Evolutionary conservation across 371 early-diverging fungal species (phyloP).

Genomic region (Actinomucor elegans): DNA sequence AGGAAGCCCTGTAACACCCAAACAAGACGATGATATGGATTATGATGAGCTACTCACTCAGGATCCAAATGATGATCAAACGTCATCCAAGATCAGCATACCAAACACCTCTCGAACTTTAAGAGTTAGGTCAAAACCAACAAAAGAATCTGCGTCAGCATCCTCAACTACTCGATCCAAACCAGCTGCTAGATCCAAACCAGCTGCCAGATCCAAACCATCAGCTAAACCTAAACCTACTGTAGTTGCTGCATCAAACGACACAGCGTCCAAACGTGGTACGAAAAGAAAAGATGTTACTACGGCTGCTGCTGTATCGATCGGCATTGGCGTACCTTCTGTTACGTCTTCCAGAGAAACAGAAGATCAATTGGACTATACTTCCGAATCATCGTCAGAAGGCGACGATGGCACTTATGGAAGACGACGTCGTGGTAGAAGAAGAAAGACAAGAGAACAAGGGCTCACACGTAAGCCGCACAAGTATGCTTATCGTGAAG

Average conservation of each 20-base stretch:
- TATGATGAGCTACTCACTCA: neutral
- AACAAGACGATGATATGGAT: neutral
- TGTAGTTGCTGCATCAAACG: too few relatives aligned
- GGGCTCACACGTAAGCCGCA: neutral
- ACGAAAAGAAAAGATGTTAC: neutral
- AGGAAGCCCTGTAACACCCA: constrained; percentile 3
- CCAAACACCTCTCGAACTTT: too few relatives aligned
- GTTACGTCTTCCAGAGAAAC: neutral
- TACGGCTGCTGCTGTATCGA: constrained; percentile 1
- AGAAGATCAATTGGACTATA: neutral
- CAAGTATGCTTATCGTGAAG: constrained; percentile 2
- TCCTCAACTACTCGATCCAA: neutral
- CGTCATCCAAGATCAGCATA: too few relatives aligned
- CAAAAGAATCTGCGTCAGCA: neutral
- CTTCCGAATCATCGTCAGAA: neutral
- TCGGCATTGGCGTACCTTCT: constrained; percentile 7
- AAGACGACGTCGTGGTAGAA: neutral
- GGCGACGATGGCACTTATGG: neutral
- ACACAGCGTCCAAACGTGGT: too few relatives aligned
- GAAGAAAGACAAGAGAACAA: neutral
- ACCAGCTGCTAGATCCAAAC: neutral
- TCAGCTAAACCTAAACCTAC: neutral
- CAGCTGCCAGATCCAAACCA: neutral
- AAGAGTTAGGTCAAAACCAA: too few relatives aligned
- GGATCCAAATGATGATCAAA: too few relatives aligned